Percentiles rank a stretch among this genome's conserved stretches.
Evolutionary conservation across 2,329 filamentous ascomycete genomes (phyloP).

Genomic region (Aspergillus calidoustus): DNA sequence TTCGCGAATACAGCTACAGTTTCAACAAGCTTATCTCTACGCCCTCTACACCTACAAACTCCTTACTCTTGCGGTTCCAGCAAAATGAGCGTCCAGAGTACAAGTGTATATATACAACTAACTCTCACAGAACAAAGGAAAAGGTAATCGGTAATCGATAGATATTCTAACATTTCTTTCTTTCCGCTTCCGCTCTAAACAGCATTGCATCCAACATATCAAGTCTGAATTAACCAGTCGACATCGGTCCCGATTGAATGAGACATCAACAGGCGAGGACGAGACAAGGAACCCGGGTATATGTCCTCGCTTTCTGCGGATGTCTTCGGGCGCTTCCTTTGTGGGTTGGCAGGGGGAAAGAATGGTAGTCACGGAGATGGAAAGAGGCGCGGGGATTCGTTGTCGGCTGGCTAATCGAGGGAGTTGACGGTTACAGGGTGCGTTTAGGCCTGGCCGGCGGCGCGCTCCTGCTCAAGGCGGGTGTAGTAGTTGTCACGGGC

Average conservation of each 20-base stretch:
- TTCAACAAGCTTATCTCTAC: no score
- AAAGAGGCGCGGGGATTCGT: not conserved
- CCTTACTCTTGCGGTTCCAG: not conserved
- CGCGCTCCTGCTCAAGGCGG: constrained; percentile 66
- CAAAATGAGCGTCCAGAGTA: constrained; percentile 9
- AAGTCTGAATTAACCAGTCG: constrained; percentile 5
- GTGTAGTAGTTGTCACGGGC: constrained; percentile 67
- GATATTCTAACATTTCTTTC: constrained; percentile 27
- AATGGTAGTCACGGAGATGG: not conserved
- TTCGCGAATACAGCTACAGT: no score
- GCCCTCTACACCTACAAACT: not conserved
- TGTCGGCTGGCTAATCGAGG: constrained; percentile 9
- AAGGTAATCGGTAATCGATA: constrained; percentile 12
- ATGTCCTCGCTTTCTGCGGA: not conserved
- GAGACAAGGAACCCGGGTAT: constrained; percentile 6
- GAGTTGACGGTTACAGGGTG: constrained; percentile 19
- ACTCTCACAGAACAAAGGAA: constrained; percentile 20
- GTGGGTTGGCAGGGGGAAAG: not conserved
- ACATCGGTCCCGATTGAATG: not conserved
- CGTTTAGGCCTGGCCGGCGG: constrained; percentile 41
- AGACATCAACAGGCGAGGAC: not conserved
- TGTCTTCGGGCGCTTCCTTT: not conserved
- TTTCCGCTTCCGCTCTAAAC: constrained; percentile 9
- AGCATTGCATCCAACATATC: not conserved
- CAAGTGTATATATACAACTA: constrained; percentile 41